phyloP scores from a whole-genome alignment of 306 rosid species.

The Casuarina glauca region DNA sequence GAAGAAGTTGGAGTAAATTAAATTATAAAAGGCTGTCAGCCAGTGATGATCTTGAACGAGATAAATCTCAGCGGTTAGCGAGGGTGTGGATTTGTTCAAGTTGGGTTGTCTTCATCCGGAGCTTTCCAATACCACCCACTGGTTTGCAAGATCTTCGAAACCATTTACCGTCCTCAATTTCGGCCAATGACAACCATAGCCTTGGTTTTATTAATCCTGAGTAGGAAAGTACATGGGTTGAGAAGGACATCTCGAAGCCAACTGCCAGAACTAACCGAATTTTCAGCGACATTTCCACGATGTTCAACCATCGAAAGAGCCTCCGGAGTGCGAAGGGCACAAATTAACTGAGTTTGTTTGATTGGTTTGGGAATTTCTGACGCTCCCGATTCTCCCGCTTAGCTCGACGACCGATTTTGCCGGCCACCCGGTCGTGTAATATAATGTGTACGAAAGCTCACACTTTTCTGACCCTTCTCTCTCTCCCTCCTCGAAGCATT shows the following conservation, averaged over 20 bases:
- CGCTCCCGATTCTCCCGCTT: conserved; percentile 60
- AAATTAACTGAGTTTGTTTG: conserved; percentile 26
- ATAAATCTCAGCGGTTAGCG: not conserved
- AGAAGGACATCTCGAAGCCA: not conserved
- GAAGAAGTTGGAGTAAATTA: too few relatives aligned
- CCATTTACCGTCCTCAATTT: not conserved
- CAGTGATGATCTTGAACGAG: too few relatives aligned
- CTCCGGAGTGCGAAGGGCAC: not conserved
- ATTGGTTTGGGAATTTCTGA: conserved; percentile 44
- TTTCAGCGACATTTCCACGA: not conserved
- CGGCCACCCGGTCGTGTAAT: conserved; percentile 52
- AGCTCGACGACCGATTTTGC: conserved; percentile 49
- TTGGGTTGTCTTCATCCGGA: not conserved
- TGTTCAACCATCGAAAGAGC: not conserved
- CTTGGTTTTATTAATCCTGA: not conserved
- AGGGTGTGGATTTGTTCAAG: not conserved
- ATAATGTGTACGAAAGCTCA: conserved; percentile 53
- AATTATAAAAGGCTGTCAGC: too few relatives aligned
- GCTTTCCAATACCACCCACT: not conserved
- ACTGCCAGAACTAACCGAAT: conserved; percentile 19
- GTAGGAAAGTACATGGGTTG: not conserved
- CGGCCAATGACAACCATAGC: not conserved
- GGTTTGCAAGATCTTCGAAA: not conserved
- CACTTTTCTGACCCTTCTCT: conserved; percentile 23
- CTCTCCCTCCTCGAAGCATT: conserved; percentile 30